Base-by-base conservation (phyloP, 2,329 filamentous ascomycete genomes). In the Verticillium zaregamsianum region DNA sequence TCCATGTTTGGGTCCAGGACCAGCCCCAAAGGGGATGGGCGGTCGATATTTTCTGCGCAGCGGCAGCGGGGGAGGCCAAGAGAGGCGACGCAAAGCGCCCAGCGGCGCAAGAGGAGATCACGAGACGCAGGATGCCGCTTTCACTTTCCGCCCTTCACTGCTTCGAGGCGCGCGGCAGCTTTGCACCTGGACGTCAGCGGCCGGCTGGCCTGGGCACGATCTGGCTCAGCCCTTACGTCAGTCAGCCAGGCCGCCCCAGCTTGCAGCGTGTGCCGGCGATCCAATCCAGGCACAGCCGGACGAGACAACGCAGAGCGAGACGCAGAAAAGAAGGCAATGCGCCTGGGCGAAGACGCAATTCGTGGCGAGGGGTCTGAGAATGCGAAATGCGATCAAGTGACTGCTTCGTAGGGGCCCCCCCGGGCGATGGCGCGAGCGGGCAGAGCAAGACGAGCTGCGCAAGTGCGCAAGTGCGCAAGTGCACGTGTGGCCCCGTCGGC, bases 401-500 rank as follows among this genome's bases (percentile, higher is more conserved):
- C 55, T 28, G 28, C 28, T 5, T 28, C 5, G 28, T 5, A 5
- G 28, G 28, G 25, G 28, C 3, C 28, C 5, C 5, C 28, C 5
- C 6, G 28, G 28, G 28, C 28, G 28, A 45, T 49, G 45, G 23
- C 12, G 45, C n/a, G 45, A n/a, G n/a, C 45, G 40, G 40, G 40
- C 20, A 33, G 33, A 52, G 23, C 52, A 25, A 40, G 23, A 23
- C n/a, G n/a, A n/a, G n/a, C n/a, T n/a, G n/a, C n/a, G n/a, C n/a
- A n/a, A n/a, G n/a, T n/a, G 52, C 59, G 59, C 57, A 12, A 58
- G 57, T 12, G 37, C 28, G 25, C 23, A 6, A 28, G 28, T 40
- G 37, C 45, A 55, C 59, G 59, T 61, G 59, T 61, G 59, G 37
- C 28, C 25, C n/a, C 55, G 25, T 37, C 40, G 45, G 55, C 59